Base-by-base conservation (phyloP, 768 basidiomycete species). In the Termitomyces bulborhizus region DNA sequence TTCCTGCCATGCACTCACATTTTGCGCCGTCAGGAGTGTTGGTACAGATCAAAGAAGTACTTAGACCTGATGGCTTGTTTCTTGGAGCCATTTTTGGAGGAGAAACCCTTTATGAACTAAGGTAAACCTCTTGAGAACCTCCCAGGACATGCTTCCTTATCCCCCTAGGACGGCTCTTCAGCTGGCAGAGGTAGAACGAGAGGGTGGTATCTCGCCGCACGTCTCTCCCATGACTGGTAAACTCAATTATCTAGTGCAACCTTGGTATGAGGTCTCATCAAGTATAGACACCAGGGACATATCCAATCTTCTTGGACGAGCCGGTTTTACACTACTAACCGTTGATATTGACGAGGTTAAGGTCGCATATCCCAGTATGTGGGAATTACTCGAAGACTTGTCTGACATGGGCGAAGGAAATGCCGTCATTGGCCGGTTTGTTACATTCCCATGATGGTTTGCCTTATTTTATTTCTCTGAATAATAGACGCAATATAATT, bases 201-300 rank as follows among this genome's bases (percentile, higher is more conserved):
- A 96, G 68, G 97, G 97, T 6, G 97, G 97, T 0, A 88, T 99
- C 52, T 94, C 94, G n/a, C 94, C 95, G 6, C 89, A 93, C 55
- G 71, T 99, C 36, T 98, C 96, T 0, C 97, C 97, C 1, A 98
- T 99, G 97, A 94, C 95, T 57, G 90, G 95, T 93, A 55, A 31
- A 78, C 62, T 18, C 40, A 51, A 51, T 11, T 16, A 34, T 48
- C 41, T 37, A 40, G 4, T 55, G 16, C 21, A 40, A 36, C 18
- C 32, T 11, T 7, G 41, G 7, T 34, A 40, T 47, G 47, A 51
- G 29, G 34, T 55, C 42, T 46, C 40, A 57, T 51, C n/a, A 36
- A 21, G 12, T 12, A 15, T 54, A 97, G 96, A 97, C 65, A 93
- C 91, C 1, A 84, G 89, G 56, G 94, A 97, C 65, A 82, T 98